These are phyloP conservation scores for Ceratobasidium sp. DNA, from an alignment of 1,284 basidiomycete genomes.

Conservation along the genomic window DNA sequence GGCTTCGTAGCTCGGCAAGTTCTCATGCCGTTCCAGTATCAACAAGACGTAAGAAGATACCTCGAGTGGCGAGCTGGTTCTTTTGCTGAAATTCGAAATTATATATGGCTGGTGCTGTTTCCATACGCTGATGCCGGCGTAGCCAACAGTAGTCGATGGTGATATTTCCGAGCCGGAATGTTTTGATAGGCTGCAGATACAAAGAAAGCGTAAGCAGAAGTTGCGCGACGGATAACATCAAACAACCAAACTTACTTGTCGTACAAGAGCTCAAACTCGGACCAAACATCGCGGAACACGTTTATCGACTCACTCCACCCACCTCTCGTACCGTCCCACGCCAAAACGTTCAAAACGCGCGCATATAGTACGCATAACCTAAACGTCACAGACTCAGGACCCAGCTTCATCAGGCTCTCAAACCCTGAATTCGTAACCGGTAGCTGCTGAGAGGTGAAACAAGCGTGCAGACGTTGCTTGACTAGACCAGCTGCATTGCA, in stretches of 20 bases:
- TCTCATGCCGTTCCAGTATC: background rate
- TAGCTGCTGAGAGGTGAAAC: background rate
- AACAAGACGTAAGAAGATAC: background rate
- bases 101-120: background rate
- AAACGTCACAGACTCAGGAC: background rate
- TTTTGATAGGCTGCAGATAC: background rate
- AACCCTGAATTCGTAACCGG: background rate
- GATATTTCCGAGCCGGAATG: background rate
- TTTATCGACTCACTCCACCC: background rate
- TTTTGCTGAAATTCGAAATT: background rate
- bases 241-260: background rate
- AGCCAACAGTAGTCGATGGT: background rate
- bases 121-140: background rate
- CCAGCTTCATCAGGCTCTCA: background rate
- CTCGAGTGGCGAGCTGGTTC: background rate
- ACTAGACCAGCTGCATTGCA: slow-evolving; percentile 6
- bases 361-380: background rate
- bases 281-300: background rate
- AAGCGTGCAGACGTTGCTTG: background rate
- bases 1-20: background rate
- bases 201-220: background rate
- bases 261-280: background rate
- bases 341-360: background rate
- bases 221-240: background rate
- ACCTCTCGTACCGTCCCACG: background rate